phyloP scores from a whole-genome alignment of 2,329 filamentous ascomycete genomes.

The Neonectria ditissima region DNA sequence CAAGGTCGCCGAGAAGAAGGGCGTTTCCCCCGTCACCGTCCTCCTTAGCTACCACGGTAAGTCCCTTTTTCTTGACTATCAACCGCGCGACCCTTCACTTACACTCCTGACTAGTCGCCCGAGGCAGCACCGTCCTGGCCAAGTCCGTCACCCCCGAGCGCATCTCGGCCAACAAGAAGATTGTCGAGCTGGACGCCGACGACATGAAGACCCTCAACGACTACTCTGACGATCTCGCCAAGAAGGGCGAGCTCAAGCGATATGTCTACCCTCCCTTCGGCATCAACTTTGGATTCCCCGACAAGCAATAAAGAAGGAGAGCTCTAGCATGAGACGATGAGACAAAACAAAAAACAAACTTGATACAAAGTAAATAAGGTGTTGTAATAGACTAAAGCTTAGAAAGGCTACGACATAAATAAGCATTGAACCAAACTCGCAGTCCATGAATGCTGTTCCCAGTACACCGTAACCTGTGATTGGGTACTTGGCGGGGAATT shows the following conservation, averaged over 20 bases:
- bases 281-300: slow-evolving; percentile 78
- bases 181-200: slow-evolving; percentile 73
- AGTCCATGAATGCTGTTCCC: neutral
- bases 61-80: slow-evolving; percentile 42
- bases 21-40: slow-evolving; percentile 70
- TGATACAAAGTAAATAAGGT: slow-evolving; percentile 4
- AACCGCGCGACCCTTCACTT: slow-evolving; percentile 12
- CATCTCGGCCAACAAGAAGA: slow-evolving; percentile 77
- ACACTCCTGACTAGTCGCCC: slow-evolving; percentile 64
- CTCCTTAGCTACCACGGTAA: slow-evolving; percentile 79
- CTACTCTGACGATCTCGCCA: slow-evolving; percentile 64
- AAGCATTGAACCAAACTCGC: slow-evolving; percentile 1
- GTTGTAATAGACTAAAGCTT: slow-evolving; percentile 19
- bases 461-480: neutral
- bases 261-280: slow-evolving; percentile 79
- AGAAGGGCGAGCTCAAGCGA: slow-evolving; percentile 65
- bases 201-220: slow-evolving; percentile 70
- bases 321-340: neutral
- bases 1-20: slow-evolving; percentile 73
- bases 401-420: slow-evolving; percentile 11
- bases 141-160: slow-evolving; percentile 77
- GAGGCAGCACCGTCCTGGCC: slow-evolving; percentile 77
- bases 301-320: slow-evolving; percentile 60
- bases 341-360: slow-evolving; percentile 1
- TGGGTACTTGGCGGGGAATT: neutral